These are phyloP conservation scores for Penicillium sp. DNA, from an alignment of 2,329 filamentous ascomycete species.

Conservation along the genomic window DNA sequence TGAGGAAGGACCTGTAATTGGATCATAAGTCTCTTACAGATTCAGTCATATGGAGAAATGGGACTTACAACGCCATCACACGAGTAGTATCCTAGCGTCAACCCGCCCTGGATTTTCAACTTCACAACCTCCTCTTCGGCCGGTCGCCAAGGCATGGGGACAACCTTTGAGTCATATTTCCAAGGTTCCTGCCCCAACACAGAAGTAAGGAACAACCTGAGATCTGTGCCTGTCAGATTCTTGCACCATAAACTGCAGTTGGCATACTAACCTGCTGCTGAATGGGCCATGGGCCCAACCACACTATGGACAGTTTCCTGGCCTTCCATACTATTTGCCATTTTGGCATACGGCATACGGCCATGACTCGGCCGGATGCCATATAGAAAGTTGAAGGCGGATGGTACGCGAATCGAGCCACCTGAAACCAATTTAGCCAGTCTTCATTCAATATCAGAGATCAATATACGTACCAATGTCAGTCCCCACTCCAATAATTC, in stretches of 20 bases:
- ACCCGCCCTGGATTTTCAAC: conserved; percentile 21
- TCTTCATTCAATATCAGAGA: not conserved
- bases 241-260: not conserved
- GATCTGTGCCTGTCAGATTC: conserved; percentile 3
- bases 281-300: conserved; percentile 37
- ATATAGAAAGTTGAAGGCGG: conserved; percentile 46
- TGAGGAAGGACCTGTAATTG: conserved; percentile 37
- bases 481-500: conserved; percentile 63
- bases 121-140: conserved; percentile 27
- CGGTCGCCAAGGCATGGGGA: conserved; percentile 40
- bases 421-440: conserved; percentile 21
- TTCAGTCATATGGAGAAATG: not conserved
- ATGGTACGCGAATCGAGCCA: conserved; percentile 47
- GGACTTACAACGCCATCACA: conserved; percentile 33
- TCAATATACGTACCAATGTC: conserved; percentile 52
- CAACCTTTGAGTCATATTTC: conserved; percentile 39
- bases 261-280: conserved; percentile 21
- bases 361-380: conserved; percentile 43
- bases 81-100: conserved; percentile 39
- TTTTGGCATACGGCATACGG: conserved; percentile 36
- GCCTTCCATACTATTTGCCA: conserved; percentile 41
- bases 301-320: conserved; percentile 39
- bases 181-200: conserved; percentile 41
- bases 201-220: conserved; percentile 33
- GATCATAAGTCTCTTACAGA: not conserved